Evolutionary conservation across 768 basidiomycete species (phyloP).

Genomic region (Boletus speciosus): DNA sequence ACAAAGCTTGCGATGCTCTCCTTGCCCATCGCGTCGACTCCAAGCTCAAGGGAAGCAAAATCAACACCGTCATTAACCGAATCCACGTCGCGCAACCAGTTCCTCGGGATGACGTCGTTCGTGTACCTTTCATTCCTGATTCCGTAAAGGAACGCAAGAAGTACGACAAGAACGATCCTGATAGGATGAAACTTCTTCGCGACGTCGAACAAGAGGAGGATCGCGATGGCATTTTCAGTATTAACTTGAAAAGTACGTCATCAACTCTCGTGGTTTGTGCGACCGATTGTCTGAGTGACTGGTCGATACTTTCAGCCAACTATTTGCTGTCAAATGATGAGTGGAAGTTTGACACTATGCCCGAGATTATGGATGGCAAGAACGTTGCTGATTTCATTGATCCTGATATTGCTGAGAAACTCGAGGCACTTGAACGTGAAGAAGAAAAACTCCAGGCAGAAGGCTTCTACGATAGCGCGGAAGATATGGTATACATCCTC

Average conservation of each 20-base stretch:
- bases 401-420: conserved; percentile 93
- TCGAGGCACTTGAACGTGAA: conserved; percentile 95
- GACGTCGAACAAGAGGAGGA: conserved; percentile 87
- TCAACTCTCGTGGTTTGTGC: not conserved
- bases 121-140: conserved; percentile 89
- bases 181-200: conserved; percentile 65
- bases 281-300: not conserved
- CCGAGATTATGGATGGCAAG: conserved; percentile 99
- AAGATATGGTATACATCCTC: conserved; percentile 63
- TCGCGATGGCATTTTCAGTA: conserved; percentile 86
- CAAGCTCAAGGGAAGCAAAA: conserved; percentile 92
- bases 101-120: conserved; percentile 83
- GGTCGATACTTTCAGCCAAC: conserved; percentile 59
- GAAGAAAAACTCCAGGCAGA: conserved; percentile 92
- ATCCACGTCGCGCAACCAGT: conserved; percentile 94
- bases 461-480: conserved; percentile 91
- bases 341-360: conserved; percentile 96
- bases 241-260: conserved; percentile 78
- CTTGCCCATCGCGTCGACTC: conserved; percentile 91
- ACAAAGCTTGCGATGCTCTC: conserved; percentile 91
- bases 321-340: conserved; percentile 85
- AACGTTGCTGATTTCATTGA: conserved; percentile 99
- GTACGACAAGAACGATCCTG: conserved; percentile 84
- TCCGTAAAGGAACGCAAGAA: conserved; percentile 69
- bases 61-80: conserved; percentile 89